These are phyloP conservation scores for Metarhizium humberi DNA, from an alignment of 2,329 filamentous ascomycete species.

Conservation along the genomic window DNA sequence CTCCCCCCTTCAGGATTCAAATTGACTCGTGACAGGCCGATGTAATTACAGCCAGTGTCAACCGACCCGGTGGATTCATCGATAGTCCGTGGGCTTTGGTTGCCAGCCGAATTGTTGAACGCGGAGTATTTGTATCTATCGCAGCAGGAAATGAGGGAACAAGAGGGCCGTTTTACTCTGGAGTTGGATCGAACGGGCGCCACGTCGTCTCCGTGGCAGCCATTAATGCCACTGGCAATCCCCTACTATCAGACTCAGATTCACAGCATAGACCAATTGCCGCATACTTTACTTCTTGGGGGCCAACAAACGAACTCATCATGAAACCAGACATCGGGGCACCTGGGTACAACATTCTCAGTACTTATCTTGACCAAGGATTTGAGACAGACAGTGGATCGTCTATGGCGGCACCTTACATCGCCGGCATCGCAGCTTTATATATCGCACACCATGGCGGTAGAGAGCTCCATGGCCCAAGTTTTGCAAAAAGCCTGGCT, in stretches of 20 bases:
- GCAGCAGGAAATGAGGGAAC: slow-evolving; percentile 42
- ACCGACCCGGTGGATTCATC: slow-evolving; percentile 26
- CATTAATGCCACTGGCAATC: slow-evolving; percentile 33
- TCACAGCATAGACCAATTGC: slow-evolving; percentile 23
- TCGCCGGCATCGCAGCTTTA: slow-evolving; percentile 40
- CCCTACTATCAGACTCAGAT: slow-evolving; percentile 20
- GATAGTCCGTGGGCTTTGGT: slow-evolving; percentile 33
- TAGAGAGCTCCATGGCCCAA: slow-evolving; percentile 25
- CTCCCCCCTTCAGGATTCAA: neutral
- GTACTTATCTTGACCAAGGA: slow-evolving; percentile 32
- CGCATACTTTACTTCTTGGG: slow-evolving; percentile 40
- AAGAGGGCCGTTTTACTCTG: slow-evolving; percentile 36
- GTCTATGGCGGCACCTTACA: slow-evolving; percentile 46
- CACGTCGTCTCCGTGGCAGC: slow-evolving; percentile 27
- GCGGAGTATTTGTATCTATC: slow-evolving; percentile 39
- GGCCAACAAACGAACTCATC: slow-evolving; percentile 39
- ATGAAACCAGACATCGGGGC: slow-evolving; percentile 42
- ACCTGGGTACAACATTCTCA: slow-evolving; percentile 40
- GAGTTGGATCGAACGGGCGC: slow-evolving; percentile 21
- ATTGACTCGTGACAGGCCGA: slow-evolving; percentile 21
- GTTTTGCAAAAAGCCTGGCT: slow-evolving; percentile 21
- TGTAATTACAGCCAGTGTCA: slow-evolving; percentile 33
- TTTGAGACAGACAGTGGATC: slow-evolving; percentile 43
- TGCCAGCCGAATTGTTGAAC: slow-evolving; percentile 29
- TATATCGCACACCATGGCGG: slow-evolving; percentile 34